These are phyloP conservation scores for Skeletonema marinoi DNA, from an alignment of 108 stramenopile species.

Conservation along the genomic window DNA sequence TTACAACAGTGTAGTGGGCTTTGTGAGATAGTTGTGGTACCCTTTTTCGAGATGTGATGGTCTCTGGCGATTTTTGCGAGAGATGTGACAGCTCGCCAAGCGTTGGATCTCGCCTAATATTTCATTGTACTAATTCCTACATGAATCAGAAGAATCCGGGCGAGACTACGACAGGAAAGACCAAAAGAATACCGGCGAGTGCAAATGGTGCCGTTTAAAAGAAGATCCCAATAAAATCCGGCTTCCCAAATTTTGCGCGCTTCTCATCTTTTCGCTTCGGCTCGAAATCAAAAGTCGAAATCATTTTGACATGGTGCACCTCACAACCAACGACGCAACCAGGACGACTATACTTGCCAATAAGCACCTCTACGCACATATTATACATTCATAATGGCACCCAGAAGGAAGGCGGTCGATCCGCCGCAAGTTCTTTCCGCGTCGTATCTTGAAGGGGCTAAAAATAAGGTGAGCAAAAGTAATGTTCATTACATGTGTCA, in stretches of 20 bases:
- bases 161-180: too few relatives aligned
- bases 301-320: background rate
- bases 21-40: too few relatives aligned
- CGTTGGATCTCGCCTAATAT: background rate
- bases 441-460: conserved; percentile 4
- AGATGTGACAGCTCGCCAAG: background rate
- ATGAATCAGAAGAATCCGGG: too few relatives aligned
- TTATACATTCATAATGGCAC: background rate
- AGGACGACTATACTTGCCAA: background rate
- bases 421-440: background rate
- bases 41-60: too few relatives aligned
- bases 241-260: background rate
- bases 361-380: background rate
- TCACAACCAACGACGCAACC: background rate
- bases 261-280: background rate
- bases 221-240: background rate
- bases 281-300: background rate
- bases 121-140: too few relatives aligned
- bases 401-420: background rate
- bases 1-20: too few relatives aligned
- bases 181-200: too few relatives aligned
- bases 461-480: background rate
- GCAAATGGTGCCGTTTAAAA: background rate
- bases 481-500: background rate
- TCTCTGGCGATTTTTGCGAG: background rate